Percentiles rank a stretch among this genome's conserved stretches.
Evolutionary conservation across 1,284 basidiomycete genomes (phyloP).

Genomic region (Phellopilus nigrolimitatus): DNA sequence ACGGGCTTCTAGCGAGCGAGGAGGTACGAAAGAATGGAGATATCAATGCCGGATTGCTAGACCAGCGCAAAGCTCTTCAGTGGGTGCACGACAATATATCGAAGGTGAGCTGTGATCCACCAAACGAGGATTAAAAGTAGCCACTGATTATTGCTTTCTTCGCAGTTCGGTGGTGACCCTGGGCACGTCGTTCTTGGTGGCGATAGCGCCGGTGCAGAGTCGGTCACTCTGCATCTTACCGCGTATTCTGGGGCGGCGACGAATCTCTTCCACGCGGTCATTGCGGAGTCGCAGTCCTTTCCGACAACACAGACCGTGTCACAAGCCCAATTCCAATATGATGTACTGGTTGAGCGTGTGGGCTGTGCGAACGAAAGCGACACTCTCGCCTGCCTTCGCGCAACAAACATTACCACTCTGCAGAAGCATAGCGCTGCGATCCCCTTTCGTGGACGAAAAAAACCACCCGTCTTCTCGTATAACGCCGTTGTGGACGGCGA

Average conservation of each 20-base stretch:
- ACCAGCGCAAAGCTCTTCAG: constrained; percentile 50
- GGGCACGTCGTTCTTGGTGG: too few relatives aligned
- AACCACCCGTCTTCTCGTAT: constrained; percentile 19
- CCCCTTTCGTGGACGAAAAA: constrained; percentile 17
- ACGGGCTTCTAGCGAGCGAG: constrained; percentile 41
- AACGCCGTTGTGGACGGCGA: too few relatives aligned
- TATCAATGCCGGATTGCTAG: constrained; percentile 42
- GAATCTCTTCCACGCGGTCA: constrained; percentile 22
- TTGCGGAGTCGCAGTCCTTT: constrained; percentile 23
- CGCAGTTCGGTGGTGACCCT: constrained; percentile 51
- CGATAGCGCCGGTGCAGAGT: too few relatives aligned
- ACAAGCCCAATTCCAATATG: constrained; percentile 23
- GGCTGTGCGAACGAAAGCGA: too few relatives aligned
- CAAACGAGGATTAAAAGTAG: too few relatives aligned
- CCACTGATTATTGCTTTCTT: constrained; percentile 13
- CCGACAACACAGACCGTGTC: constrained; percentile 21
- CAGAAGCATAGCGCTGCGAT: too few relatives aligned
- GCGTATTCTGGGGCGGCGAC: too few relatives aligned
- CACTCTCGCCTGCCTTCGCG: too few relatives aligned
- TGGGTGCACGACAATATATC: constrained; percentile 57
- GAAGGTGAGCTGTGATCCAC: too few relatives aligned
- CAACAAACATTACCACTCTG: too few relatives aligned
- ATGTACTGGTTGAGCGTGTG: too few relatives aligned
- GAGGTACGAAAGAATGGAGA: constrained; percentile 36
- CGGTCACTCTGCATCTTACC: too few relatives aligned